Evolutionary conservation across 345 rosid genomes (phyloP).

Genomic region (Murraya paniculata): DNA sequence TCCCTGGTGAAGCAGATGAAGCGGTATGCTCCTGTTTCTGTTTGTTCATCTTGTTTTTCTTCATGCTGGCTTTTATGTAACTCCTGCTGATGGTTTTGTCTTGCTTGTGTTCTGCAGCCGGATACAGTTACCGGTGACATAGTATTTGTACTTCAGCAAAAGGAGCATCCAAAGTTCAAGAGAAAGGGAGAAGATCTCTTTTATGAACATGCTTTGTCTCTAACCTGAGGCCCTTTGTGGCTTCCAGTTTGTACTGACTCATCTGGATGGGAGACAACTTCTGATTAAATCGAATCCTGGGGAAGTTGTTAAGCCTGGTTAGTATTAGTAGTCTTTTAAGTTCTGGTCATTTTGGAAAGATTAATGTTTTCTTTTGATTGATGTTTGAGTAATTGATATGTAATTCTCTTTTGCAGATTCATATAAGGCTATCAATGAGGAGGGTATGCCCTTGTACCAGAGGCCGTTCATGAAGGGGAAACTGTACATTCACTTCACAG

Average conservation of each 20-base stretch:
- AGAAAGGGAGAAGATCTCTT: constrained; percentile 83
- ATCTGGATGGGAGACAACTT: constrained; percentile 84
- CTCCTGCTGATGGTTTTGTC: background rate
- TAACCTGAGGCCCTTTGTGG: constrained; percentile 95
- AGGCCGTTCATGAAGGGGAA: constrained; percentile 86
- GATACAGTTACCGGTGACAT: constrained; percentile 80
- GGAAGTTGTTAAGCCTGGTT: constrained; percentile 92
- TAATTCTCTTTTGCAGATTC: constrained; percentile 42
- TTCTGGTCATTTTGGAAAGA: background rate
- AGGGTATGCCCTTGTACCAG: constrained; percentile 29
- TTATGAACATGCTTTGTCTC: constrained; percentile 73
- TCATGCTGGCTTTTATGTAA: background rate
- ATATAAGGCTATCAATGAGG: constrained; percentile 69
- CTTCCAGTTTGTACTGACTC: constrained; percentile 71
- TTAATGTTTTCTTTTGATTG: background rate
- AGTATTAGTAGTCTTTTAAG: background rate
- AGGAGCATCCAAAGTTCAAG: constrained; percentile 87
- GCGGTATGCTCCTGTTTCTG: constrained; percentile 38
- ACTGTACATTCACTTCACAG: constrained; percentile 64
- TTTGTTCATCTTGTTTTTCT: background rate
- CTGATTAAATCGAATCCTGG: constrained; percentile 80
- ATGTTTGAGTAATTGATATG: background rate
- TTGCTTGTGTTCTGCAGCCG: constrained; percentile 53
- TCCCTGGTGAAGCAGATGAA: constrained; percentile 92
- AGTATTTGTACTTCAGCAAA: constrained; percentile 80